These are phyloP conservation scores for Pinus tabuliformis DNA, from an alignment of 75 land plant species.

Conservation along the genomic window DNA sequence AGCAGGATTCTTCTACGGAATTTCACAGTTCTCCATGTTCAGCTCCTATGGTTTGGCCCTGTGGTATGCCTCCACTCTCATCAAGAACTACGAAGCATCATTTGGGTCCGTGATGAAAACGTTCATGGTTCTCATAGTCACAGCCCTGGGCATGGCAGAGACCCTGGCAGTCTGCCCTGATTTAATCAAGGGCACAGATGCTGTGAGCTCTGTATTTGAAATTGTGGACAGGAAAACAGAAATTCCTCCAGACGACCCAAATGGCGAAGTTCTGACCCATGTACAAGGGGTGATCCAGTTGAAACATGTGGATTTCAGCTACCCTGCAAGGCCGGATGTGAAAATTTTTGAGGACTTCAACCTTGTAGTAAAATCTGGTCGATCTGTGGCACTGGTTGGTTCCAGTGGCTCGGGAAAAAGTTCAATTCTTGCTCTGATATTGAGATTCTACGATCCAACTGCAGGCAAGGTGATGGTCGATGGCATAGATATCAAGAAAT, in stretches of 20 bases:
- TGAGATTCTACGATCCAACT: constrained; percentile 66
- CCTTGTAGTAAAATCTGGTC: constrained; percentile 55
- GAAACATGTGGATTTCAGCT: constrained; percentile 51
- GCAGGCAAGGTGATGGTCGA: constrained; percentile 33
- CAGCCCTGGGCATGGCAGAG: constrained; percentile 90
- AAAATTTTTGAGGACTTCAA: constrained; percentile 62
- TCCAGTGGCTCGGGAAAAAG: constrained; percentile 87
- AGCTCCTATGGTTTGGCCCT: constrained; percentile 78
- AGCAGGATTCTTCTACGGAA: constrained; percentile 78
- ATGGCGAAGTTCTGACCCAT: constrained; percentile 34
- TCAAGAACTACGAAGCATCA: constrained; percentile 61
- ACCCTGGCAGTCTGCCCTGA: constrained; percentile 85
- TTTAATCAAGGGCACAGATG: constrained; percentile 77
- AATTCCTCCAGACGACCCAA: constrained; percentile 17
- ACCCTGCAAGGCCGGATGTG: constrained; percentile 76
- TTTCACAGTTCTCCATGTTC: constrained; percentile 83
- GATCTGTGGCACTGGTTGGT: constrained; percentile 75
- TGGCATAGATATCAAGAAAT: constrained; percentile 61
- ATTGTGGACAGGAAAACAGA: constrained; percentile 65
- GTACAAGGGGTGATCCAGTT: constrained; percentile 68
- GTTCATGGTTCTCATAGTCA: constrained; percentile 92
- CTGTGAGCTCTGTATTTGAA: constrained; percentile 78
- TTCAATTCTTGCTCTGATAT: constrained; percentile 65
- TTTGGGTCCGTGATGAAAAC: constrained; percentile 86
- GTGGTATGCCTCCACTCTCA: constrained; percentile 88